Base-by-base conservation (phyloP, 305 asterid genomes). In the Plantago lanceolata region DNA sequence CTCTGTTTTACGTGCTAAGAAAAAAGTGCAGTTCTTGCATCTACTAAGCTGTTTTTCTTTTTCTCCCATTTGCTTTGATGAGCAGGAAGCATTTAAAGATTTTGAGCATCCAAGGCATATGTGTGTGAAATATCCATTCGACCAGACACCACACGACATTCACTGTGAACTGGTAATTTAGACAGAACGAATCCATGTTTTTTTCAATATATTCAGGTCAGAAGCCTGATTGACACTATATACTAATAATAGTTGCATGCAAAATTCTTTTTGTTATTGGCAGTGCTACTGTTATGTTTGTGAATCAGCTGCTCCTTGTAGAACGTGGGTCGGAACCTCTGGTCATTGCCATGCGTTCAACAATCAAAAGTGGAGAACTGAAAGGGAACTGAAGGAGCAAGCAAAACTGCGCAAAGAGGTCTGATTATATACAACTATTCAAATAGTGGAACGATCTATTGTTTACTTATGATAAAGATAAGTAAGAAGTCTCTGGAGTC, bases 211-310 rank as follows among this genome's bases (percentile, higher is more conserved):
- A n/a, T 54, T 24, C 59, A 26, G 59, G 59, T 54, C 40, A 33
- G 8, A 8, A 33, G 59, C 18, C 24, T 21, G 37, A 24, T 31
- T 60, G 45, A 26, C 15, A 3, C 21, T 21, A 11, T 60, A 61
- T 59, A 24, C 28, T 24, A 18, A 9, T 44, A 31, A 20, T 33
- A 7, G 40, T 33, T 33, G 9, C 40, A 33, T 1, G 8, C 7
- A 2, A 8, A 8, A 7, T 5, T 33, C 40, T 33, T 33, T 33
- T 47, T 21, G 35, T 11, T 20, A 20, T 0, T 70, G 80, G 9
- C 85, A 84, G 89, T 84, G 95, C 68, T 81, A 66, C 70, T 87
- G 95, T 57, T 87, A 74, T n/a, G 88, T 87, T 12, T 87, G 95
- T 50, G 90, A 85, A 70, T 8, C 52, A 43, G 62, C 81, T 16